Percentiles rank a stretch among this genome's conserved stretches.
Evolutionary conservation across 768 basidiomycete genomes (phyloP).

Genomic region (Leccinum obscurum): DNA sequence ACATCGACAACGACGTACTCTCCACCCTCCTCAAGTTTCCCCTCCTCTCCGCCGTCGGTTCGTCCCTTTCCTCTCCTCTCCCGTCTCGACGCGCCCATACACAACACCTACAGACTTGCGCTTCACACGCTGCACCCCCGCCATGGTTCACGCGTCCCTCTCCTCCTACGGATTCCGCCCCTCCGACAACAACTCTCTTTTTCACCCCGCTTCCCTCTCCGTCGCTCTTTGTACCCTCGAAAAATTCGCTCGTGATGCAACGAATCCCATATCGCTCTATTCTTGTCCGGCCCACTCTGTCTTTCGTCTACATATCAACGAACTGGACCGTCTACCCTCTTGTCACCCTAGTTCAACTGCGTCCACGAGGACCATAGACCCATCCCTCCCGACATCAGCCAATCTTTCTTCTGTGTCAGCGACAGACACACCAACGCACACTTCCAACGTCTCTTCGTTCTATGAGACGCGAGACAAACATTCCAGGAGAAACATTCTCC

Average conservation of each 20-base stretch:
- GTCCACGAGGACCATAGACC: not conserved
- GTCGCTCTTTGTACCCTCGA: slow-evolving; percentile 37
- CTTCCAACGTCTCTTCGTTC: slow-evolving; percentile 20
- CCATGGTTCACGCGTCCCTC: slow-evolving; percentile 18
- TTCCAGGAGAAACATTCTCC: slow-evolving; percentile 12
- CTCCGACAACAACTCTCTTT: slow-evolving; percentile 33
- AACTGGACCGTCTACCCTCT: slow-evolving; percentile 11
- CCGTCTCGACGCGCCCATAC: slow-evolving; percentile 4
- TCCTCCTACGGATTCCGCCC: slow-evolving; percentile 29
- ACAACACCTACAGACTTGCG: slow-evolving; percentile 43
- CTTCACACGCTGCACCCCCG: slow-evolving; percentile 44
- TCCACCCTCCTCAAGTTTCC: slow-evolving; percentile 47
- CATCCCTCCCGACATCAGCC: slow-evolving; percentile 14
- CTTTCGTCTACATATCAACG: slow-evolving; percentile 30
- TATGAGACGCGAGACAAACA: slow-evolving; percentile 9
- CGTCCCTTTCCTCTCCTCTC: slow-evolving; percentile 22
- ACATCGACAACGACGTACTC: slow-evolving; percentile 47
- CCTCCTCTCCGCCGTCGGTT: slow-evolving; percentile 62
- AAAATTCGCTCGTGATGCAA: slow-evolving; percentile 13
- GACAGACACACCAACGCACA: not conserved
- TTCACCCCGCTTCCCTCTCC: slow-evolving; percentile 43
- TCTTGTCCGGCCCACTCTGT: slow-evolving; percentile 26
- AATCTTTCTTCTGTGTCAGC: not conserved
- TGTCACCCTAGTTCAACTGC: not conserved
- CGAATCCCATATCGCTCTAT: slow-evolving; percentile 26